Conservation (phyloP, 2,329 filamentous ascomycete species). For the Fusarium albidum region DNA sequence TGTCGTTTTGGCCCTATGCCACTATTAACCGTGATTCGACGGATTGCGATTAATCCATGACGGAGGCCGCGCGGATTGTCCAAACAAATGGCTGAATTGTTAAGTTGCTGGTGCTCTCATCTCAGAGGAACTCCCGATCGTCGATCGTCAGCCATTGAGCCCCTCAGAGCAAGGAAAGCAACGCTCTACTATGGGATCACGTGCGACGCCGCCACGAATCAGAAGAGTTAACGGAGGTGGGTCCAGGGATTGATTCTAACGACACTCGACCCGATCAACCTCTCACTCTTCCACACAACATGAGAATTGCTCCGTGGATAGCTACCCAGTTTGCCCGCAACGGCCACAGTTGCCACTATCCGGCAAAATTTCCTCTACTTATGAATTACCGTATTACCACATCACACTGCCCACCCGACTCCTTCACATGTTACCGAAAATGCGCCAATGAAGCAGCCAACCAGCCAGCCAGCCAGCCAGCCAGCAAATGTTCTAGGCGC, state of each 20-base stretch:
- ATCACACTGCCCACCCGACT: neutral
- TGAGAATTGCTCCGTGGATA: conserved; percentile 13
- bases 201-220: conserved; percentile 37
- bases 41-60: conserved; percentile 28
- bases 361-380: neutral
- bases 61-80: conserved; percentile 9
- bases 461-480: conserved; percentile 16
- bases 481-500: conserved; percentile 26
- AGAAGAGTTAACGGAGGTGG: conserved; percentile 29
- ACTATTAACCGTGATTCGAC: conserved; percentile 18
- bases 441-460: conserved; percentile 15
- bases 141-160: conserved; percentile 40
- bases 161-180: conserved; percentile 40
- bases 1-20: conserved; percentile 16
- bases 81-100: conserved; percentile 30
- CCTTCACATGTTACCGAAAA: conserved; percentile 9
- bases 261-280: conserved; percentile 14
- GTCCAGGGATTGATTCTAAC: conserved; percentile 29
- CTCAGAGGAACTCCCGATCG: conserved; percentile 36
- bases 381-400: neutral
- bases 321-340: neutral
- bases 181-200: conserved; percentile 34
- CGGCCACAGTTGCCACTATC: neutral
- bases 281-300: conserved; percentile 11
- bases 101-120: conserved; percentile 29